Evolutionary conservation across 345 rosid genomes (phyloP).

Genomic region (Tarenaya hassleriana): DNA sequence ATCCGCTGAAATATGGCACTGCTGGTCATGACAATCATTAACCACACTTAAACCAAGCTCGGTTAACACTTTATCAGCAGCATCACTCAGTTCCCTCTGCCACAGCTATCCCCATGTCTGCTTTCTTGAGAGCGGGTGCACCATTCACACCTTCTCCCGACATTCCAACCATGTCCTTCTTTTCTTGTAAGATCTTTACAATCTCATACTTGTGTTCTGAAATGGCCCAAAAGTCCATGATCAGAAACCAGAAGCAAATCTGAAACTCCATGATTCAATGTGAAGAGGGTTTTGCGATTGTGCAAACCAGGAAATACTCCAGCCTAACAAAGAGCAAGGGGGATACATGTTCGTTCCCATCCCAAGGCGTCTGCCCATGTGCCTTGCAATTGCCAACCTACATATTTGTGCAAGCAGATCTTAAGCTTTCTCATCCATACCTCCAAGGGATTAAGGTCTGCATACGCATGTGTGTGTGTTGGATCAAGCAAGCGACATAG

Average conservation of each 20-base stretch:
- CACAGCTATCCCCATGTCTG: slow-evolving; percentile 96
- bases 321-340: slow-evolving; percentile 79
- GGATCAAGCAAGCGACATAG: not conserved
- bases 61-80: slow-evolving; percentile 83
- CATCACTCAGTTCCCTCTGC: slow-evolving; percentile 92
- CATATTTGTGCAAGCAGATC: slow-evolving; percentile 15
- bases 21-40: slow-evolving; percentile 85
- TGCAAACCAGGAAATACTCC: slow-evolving; percentile 91
- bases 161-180: slow-evolving; percentile 96
- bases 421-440: no score
- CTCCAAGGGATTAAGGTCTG: no score
- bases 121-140: slow-evolving; percentile 95
- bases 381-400: slow-evolving; percentile 96
- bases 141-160: slow-evolving; percentile 99
- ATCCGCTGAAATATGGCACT: slow-evolving; percentile 95
- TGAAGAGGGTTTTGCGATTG: not conserved
- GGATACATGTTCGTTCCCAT: slow-evolving; percentile 98
- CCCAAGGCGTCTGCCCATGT: slow-evolving; percentile 94
- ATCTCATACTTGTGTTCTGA: slow-evolving; percentile 96
- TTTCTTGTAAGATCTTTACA: slow-evolving; percentile 84
- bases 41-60: slow-evolving; percentile 96
- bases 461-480: not conserved
- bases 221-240: slow-evolving; percentile 4
- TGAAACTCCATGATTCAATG: not conserved
- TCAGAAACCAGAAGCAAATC: slow-evolving; percentile 12